Evolutionary conservation across 2,329 filamentous ascomycete genomes (phyloP).

Genomic region (Exserohilum rostratum): DNA sequence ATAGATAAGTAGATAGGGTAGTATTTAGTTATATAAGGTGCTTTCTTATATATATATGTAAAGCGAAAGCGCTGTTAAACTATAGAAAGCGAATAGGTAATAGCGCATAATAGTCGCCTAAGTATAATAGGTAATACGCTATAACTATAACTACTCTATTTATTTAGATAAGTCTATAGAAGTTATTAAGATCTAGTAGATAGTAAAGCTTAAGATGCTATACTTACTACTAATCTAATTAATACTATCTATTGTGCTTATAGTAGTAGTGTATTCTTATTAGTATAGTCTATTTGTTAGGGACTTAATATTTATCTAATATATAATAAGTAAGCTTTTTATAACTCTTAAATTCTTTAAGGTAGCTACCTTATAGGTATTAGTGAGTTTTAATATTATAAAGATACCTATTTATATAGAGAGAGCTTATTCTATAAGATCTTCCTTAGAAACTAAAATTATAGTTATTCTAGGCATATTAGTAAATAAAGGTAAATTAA

Average conservation of each 20-base stretch:
- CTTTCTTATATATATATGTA: background rate
- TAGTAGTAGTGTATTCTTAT: slow-evolving; percentile 1
- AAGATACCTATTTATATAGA: background rate
- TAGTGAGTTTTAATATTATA: background rate
- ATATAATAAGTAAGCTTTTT: background rate
- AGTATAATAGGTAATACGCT: background rate
- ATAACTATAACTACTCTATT: background rate
- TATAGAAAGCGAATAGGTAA: background rate
- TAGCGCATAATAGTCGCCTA: background rate
- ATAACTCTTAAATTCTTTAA: background rate
- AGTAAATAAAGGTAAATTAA: background rate
- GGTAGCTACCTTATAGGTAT: background rate
- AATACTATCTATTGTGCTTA: background rate
- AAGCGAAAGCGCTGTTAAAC: background rate
- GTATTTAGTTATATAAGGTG: background rate
- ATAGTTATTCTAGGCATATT: background rate
- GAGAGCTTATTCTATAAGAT: background rate
- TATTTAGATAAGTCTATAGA: background rate
- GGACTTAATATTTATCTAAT: background rate
- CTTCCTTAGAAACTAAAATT: background rate
- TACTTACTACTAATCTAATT: background rate
- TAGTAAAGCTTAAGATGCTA: background rate
- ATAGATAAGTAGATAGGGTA: background rate
- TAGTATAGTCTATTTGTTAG: background rate
- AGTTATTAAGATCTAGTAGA: background rate